phyloP scores from a whole-genome alignment of 2,329 filamentous ascomycete genomes.

The Venturia asperata region DNA sequence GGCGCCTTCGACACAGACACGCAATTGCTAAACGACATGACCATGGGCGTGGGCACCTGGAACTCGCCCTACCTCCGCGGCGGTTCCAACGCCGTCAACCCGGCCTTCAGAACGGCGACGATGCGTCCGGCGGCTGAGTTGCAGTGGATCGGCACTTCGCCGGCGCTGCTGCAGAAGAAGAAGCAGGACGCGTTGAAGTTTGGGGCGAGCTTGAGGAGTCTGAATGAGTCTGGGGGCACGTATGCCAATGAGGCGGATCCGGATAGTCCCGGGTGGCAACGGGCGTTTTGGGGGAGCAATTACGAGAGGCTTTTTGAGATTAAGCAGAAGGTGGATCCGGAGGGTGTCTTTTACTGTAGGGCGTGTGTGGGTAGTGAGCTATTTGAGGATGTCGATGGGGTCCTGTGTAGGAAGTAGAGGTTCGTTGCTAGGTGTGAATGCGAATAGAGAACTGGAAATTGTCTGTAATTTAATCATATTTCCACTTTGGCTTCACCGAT shows the following conservation, averaged over 20 bases:
- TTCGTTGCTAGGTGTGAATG: neutral
- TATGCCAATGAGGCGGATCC: conserved; percentile 19
- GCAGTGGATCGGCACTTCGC: conserved; percentile 23
- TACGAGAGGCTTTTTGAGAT: conserved; percentile 20
- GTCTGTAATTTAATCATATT: too few relatives aligned
- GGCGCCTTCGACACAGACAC: conserved; percentile 16
- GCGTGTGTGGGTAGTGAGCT: conserved; percentile 17
- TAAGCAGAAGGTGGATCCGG: conserved; percentile 20
- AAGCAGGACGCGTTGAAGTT: conserved; percentile 13
- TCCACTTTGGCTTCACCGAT: too few relatives aligned
- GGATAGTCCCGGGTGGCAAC: conserved; percentile 17
- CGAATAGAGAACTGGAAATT: too few relatives aligned
- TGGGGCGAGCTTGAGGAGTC: conserved; percentile 4
- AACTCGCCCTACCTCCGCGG: conserved; percentile 17
- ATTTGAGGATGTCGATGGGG: conserved; percentile 14
- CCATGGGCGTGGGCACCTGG: conserved; percentile 12
- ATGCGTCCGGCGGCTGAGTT: conserved; percentile 22
- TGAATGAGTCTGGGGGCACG: conserved; percentile 5
- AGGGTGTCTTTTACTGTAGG: conserved; percentile 19
- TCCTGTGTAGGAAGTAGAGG: neutral
- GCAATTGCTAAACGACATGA: conserved; percentile 17
- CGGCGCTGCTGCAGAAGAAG: conserved; percentile 6
- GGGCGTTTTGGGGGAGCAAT: conserved; percentile 20
- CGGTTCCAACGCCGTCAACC: conserved; percentile 22
- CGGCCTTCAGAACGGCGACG: conserved; percentile 22